A percentile compares a stretch with the other conserved stretches of the same genome.
Conservation (phyloP, 169 alveolate genomes). For the Cryptosporidium tyzzeri region DNA sequence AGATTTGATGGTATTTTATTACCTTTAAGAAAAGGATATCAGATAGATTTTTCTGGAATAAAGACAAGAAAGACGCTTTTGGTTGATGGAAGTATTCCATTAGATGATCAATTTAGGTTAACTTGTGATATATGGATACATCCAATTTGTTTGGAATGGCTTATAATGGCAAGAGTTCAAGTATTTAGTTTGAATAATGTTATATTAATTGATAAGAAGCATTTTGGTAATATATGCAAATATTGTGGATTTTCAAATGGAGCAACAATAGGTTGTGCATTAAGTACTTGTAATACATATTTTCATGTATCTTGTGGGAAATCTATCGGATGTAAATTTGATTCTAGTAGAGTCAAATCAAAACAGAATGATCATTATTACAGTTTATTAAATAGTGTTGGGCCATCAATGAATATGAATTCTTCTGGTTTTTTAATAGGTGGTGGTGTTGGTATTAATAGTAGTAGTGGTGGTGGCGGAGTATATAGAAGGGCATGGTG, state of each 20-base stretch:
- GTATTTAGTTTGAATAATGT: not conserved
- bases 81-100: constrained; percentile 30
- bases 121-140: constrained; percentile 54
- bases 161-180: not conserved
- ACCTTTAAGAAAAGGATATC: constrained; percentile 14
- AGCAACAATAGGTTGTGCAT: constrained; percentile 36
- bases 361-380: constrained; percentile 28
- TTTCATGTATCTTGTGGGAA: constrained; percentile 71
- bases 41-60: constrained; percentile 24
- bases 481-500: constrained; percentile 69
- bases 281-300: constrained; percentile 15
- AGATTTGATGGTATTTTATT: constrained; percentile 64
- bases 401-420: not conserved
- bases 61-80: constrained; percentile 34
- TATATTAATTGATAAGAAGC: constrained; percentile 34
- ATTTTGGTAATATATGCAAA: constrained; percentile 44
- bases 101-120: constrained; percentile 36
- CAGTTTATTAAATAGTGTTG: not conserved
- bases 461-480: not conserved
- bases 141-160: constrained; percentile 66
- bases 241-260: constrained; percentile 64
- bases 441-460: not conserved
- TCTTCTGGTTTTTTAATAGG: not conserved
- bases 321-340: constrained; percentile 62
- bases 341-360: constrained; percentile 15